Base-by-base conservation (phyloP, 2,329 filamentous ascomycete genomes). In the Ascochyta lentis region DNA sequence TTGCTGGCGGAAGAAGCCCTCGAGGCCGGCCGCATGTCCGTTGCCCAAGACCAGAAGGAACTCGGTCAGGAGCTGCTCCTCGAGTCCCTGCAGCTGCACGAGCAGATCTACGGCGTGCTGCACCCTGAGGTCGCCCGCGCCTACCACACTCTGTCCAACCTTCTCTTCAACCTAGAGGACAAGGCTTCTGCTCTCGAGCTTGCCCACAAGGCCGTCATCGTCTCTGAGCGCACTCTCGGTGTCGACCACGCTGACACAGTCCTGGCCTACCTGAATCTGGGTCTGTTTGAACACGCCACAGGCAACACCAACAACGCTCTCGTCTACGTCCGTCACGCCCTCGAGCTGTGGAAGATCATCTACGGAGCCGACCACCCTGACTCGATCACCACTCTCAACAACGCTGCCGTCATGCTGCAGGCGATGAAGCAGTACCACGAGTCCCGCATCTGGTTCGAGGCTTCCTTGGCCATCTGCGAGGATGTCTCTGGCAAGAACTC, bases 341-440 rank as follows among this genome's bases (percentile, higher is more conserved):
- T 99, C 64, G 89, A 95, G 73, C 83, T 99, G 60, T 98, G 94
- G 94, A 97, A 96, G 81, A 86, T 98, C 68, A 94, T 98, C 68
- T 99, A 97, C 73, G 95, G 95, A 29, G 82, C 89, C 27, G 90
- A 92, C 68, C 95, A 99, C 78, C 95, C 95, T 3, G 95, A 99
- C 78, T 96, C 92, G 8, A 97, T 99, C 78, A 99, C 96, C 8
- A 98, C 95, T 15, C 89, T 98, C 78, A 99, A 98, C 84, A 99
- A 99, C 71, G 94, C 92, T 19, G 95, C 95, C 7, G 95, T 99
- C 57, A 99, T 99, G 95, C 86, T 99, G 55, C 95, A 99, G 78
- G 89, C 92, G 52, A 85, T 97, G 67, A 96, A 98, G 82, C 88
- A 90, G 58, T 99, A 96, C 80, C 89, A 94, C 68, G 92, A 96